Evolutionary conservation across 2,329 filamentous ascomycete genomes (phyloP).

Genomic region (Calonectria hawksworthii): DNA sequence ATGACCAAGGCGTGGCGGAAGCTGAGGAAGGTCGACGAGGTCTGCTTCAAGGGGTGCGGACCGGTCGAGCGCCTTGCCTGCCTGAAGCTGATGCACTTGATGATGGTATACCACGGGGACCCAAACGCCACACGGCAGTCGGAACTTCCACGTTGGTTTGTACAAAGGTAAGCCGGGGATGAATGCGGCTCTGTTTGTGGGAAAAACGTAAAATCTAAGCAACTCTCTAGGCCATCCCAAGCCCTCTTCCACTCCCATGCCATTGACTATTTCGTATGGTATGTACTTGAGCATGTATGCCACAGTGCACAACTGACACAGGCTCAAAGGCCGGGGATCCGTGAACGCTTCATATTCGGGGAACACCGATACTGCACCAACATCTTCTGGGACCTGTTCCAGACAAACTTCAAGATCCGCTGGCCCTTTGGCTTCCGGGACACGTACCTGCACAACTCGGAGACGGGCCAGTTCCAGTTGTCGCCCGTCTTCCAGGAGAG

Average conservation of each 20-base stretch:
- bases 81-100: conserved; percentile 42
- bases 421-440: conserved; percentile 46
- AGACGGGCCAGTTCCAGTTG: conserved; percentile 43
- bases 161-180: conserved; percentile 39
- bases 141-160: conserved; percentile 45
- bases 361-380: conserved; percentile 50
- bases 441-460: conserved; percentile 41
- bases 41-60: conserved; percentile 37
- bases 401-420: conserved; percentile 37
- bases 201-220: conserved; percentile 3
- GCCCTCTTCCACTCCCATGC: conserved; percentile 46
- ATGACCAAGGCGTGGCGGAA: conserved; percentile 47
- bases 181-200: neutral
- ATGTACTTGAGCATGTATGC: neutral
- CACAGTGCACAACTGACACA: neutral
- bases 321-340: conserved; percentile 42
- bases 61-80: conserved; percentile 43
- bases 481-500: conserved; percentile 43
- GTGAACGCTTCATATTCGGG: conserved; percentile 48
- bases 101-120: conserved; percentile 46
- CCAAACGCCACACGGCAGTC: conserved; percentile 35
- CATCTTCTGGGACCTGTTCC: conserved; percentile 46
- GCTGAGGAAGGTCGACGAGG: conserved; percentile 42
- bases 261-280: conserved; percentile 51
- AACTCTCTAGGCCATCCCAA: conserved; percentile 44